Evolutionary conservation across 2,329 filamentous ascomycete genomes (phyloP).

Genomic region (Trichoderma atroviride): DNA sequence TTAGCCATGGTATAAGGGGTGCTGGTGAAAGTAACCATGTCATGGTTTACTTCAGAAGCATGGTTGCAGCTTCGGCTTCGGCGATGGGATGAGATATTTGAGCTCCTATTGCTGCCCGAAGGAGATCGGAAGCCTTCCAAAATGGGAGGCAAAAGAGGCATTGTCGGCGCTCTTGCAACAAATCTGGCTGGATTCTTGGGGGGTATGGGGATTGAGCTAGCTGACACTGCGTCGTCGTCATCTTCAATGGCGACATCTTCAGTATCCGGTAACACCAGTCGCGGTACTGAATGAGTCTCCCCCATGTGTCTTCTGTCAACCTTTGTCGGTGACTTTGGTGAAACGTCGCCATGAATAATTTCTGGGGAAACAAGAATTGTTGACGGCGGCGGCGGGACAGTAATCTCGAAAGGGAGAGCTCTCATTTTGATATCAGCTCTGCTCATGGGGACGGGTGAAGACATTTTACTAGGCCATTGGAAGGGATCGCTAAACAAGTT

Average conservation of each 20-base stretch:
- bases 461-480: conserved; percentile 10
- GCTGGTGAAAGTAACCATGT: conserved; percentile 52
- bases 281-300: background rate
- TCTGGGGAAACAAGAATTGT: conserved; percentile 19
- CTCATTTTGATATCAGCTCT: conserved; percentile 15
- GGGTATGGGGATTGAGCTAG: conserved; percentile 24
- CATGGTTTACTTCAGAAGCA: conserved; percentile 41
- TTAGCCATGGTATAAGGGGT: conserved; percentile 54
- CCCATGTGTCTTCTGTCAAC: background rate
- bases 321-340: conserved; percentile 22
- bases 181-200: conserved; percentile 33
- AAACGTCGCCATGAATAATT: conserved; percentile 21
- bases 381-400: conserved; percentile 19
- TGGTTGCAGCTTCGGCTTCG: conserved; percentile 31
- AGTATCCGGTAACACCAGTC: background rate
- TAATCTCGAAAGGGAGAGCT: conserved; percentile 24
- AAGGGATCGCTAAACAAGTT: conserved; percentile 16
- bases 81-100: conserved; percentile 17
- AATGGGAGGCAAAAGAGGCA: conserved; percentile 33
- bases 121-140: conserved; percentile 31
- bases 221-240: conserved; percentile 17
- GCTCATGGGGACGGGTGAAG: conserved; percentile 13
- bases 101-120: conserved; percentile 25
- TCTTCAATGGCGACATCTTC: conserved; percentile 17
- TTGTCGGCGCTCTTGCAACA: conserved; percentile 13